Evolutionary conservation across 805 yeast genomes (phyloP).

Genomic region (Nakazawaea pomicola): DNA sequence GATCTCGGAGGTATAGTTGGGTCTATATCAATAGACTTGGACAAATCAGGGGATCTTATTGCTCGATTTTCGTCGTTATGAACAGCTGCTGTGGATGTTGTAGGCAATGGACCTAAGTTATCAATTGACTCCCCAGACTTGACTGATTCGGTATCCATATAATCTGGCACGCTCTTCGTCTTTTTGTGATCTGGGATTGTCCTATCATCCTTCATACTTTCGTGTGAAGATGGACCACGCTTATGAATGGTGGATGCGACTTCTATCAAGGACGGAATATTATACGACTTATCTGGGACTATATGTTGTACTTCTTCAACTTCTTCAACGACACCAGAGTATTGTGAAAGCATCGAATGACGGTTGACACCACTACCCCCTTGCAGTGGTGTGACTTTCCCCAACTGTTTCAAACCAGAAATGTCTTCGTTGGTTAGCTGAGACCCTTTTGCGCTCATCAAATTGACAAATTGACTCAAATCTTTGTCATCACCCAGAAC

Average conservation of each 20-base stretch:
- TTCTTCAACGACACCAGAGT: constrained; percentile 32
- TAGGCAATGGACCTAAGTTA: constrained; percentile 17
- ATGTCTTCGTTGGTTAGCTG: constrained; percentile 7
- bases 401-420: constrained; percentile 3
- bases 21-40: constrained; percentile 20
- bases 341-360: constrained; percentile 27
- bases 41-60: constrained; percentile 24
- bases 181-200: constrained; percentile 6
- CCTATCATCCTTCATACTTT: constrained; percentile 7
- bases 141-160: constrained; percentile 20
- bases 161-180: constrained; percentile 15
- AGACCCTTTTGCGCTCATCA: constrained; percentile 7
- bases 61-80: no score
- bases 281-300: constrained; percentile 21
- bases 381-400: no score
- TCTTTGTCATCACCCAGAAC: neutral
- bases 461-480: constrained; percentile 6
- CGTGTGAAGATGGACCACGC: constrained; percentile 16
- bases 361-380: constrained; percentile 13
- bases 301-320: constrained; percentile 30
- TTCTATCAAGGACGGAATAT: constrained; percentile 13
- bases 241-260: constrained; percentile 13
- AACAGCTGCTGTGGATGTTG: constrained; percentile 6
- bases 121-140: constrained; percentile 13
- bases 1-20: constrained; percentile 26